Percentiles rank a stretch among this genome's conserved stretches.
These are phyloP conservation scores for Aegilops longissima DNA, from an alignment of 176 grass and related monocot species.

Conservation along the genomic window DNA sequence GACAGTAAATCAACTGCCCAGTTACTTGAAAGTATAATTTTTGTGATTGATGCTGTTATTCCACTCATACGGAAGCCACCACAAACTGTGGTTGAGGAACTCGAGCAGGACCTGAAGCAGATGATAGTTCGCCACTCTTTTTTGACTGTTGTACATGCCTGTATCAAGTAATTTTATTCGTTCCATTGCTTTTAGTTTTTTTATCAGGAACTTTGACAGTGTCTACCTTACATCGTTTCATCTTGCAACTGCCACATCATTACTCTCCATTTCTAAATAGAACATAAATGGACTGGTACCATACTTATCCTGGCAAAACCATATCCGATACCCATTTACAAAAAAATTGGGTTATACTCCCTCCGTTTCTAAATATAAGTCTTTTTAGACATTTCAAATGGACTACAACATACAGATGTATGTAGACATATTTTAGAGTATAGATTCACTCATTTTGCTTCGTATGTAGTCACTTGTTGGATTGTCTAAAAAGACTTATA, in stretches of 20 bases:
- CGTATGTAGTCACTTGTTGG: too few relatives aligned
- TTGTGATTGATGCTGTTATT: constrained; percentile 93
- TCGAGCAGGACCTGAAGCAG: constrained; percentile 96
- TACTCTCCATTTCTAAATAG: background rate
- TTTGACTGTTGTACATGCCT: constrained; percentile 97
- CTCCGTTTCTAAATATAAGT: too few relatives aligned
- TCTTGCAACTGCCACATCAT: background rate
- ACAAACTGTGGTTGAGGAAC: constrained; percentile 84
- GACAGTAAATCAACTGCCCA: constrained; percentile 84
- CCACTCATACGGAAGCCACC: constrained; percentile 87
- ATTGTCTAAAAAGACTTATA: too few relatives aligned
- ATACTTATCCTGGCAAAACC: constrained; percentile 15
- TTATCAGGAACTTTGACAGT: constrained; percentile 1
- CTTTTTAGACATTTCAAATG: too few relatives aligned
- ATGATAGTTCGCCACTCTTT: constrained; percentile 97
- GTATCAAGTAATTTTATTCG: constrained; percentile 77
- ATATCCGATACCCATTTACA: constrained; percentile 5
- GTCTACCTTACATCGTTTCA: background rate
- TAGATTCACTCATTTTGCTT: too few relatives aligned
- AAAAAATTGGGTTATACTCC: background rate
- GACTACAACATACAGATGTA: too few relatives aligned
- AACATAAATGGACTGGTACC: background rate
- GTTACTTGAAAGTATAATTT: constrained; percentile 97
- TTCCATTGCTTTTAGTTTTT: background rate
- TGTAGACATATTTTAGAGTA: too few relatives aligned